Evolutionary conservation across 345 rosid species (phyloP).

Genomic region (Combretum micranthum): DNA sequence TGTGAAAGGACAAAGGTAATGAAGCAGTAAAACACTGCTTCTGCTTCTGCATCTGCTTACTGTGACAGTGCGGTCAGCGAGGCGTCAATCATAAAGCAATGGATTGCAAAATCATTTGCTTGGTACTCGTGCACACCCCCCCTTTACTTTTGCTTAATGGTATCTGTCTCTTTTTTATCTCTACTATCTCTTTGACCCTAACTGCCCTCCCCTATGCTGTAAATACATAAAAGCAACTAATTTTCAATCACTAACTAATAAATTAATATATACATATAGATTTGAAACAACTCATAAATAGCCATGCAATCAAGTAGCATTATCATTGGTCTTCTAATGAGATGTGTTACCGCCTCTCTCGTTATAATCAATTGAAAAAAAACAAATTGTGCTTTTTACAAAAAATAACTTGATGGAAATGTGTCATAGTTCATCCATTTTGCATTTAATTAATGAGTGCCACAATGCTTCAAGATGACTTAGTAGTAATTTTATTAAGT

Average conservation of each 20-base stretch:
- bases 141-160: background rate
- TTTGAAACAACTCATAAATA: no score
- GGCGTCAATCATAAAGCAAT: conserved; percentile 67
- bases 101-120: conserved; percentile 59
- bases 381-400: no score
- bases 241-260: no score
- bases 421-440: background rate
- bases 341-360: no score
- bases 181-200: conserved; percentile 34
- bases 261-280: no score
- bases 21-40: background rate
- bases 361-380: no score
- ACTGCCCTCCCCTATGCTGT: background rate
- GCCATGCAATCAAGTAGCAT: no score
- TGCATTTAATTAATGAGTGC: no score
- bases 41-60: conserved; percentile 12
- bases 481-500: background rate
- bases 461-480: conserved; percentile 10
- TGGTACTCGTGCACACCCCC: conserved; percentile 11
- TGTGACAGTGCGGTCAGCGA: conserved; percentile 43
- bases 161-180: conserved; percentile 4
- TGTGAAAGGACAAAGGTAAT: conserved; percentile 31
- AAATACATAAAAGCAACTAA: no score
- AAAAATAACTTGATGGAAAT: no score
- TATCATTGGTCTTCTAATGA: no score